Evolutionary conservation across 768 basidiomycete genomes (phyloP), one percentile per base, ranked within the genome.

Genomic region (Boletus tylopilopsis): DNA sequence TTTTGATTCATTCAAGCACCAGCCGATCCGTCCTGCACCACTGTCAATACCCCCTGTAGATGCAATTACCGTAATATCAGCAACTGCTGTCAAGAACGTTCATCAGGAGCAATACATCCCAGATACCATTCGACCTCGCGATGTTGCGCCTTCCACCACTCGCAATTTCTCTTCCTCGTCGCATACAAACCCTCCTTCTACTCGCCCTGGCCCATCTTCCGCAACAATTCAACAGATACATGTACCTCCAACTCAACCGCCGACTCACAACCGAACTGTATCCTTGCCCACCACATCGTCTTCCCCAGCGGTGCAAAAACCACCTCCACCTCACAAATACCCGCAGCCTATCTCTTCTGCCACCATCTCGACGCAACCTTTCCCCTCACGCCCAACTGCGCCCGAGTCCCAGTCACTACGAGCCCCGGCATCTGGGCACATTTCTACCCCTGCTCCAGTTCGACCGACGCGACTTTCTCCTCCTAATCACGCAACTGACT

Each of bases 401-500:
- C 36, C 47, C 18, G 61, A 63, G 40, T n/a, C 55, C 11, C 56
- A 54, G 43, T 13, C 60, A 27, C 37, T 63, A 36, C 61, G 71
- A 19, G 62, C 50, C 8, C 60, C 69, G 10, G 47, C 53, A n/a
- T 53, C 69, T 22, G 71, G 63, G 1, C 64, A 71, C 49, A 37
- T 62, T 12, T 59, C 62, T 18, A 58, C 70, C 6, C 64, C 69
- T 54, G 64, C 64, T 42, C 68, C 66, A 25, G 45, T 57, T 7
- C 66, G 62, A 45, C 39, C 63, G 50, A 37, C 52, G 47, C 49
- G 64, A 16, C 36, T 49, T 13, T 51, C 60, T 24, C 49, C 66
- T 30, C 63, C 53, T 19, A 65, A 70, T 35, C 70, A 70, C 25
- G 60, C 66, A 33, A 63, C 76, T 45, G 82, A 83, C 39, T 74